These are phyloP conservation scores for Russula foetens DNA, from an alignment of 768 basidiomycete species.

Conservation along the genomic window DNA sequence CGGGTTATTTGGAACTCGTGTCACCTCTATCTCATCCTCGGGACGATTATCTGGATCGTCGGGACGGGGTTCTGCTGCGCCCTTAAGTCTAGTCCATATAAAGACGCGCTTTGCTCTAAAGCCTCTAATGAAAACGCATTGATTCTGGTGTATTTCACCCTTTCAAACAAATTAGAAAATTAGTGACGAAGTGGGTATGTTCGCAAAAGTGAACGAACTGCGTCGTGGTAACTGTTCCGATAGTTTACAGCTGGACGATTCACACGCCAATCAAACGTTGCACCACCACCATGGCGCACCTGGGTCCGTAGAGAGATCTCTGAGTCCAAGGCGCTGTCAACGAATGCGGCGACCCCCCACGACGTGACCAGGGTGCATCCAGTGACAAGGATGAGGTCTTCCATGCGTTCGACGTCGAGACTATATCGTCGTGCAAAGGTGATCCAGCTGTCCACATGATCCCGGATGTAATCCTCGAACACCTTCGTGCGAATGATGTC, in stretches of 20 bases:
- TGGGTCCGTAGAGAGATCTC: not conserved
- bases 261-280: not conserved
- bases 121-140: conserved; percentile 12
- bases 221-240: not conserved
- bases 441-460: conserved; percentile 4
- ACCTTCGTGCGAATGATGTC: conserved; percentile 5
- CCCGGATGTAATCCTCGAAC: conserved; percentile 10
- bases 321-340: not conserved
- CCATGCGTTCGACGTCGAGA: conserved; percentile 2
- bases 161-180: not conserved
- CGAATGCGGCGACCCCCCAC: conserved; percentile 1
- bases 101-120: conserved; percentile 11
- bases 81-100: not conserved
- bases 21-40: conserved; percentile 1
- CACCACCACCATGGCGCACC: not conserved
- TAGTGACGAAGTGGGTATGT: not conserved
- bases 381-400: conserved; percentile 12
- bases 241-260: not conserved
- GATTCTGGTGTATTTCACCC: not conserved
- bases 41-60: not conserved
- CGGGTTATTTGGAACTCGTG: not conserved
- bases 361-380: conserved; percentile 3
- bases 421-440: not conserved
- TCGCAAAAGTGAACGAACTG: not conserved
- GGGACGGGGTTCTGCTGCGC: not conserved